phyloP scores from a whole-genome alignment of 1,284 basidiomycete species.

The Laetiporus sulphureus region DNA sequence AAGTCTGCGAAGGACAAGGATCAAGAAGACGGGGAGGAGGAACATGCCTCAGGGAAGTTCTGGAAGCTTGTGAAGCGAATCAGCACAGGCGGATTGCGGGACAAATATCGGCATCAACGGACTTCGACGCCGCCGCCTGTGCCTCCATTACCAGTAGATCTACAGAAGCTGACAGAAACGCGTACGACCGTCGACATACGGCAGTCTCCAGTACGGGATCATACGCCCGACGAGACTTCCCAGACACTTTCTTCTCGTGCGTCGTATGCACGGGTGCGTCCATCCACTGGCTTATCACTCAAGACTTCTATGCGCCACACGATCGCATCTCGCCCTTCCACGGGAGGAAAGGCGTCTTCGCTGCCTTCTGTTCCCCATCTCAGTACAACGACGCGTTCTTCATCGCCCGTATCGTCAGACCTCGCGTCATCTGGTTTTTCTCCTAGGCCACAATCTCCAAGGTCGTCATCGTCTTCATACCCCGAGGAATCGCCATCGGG shows the following conservation, averaged over 20 bases:
- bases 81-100: constrained; percentile 55
- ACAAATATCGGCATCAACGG: constrained; percentile 36
- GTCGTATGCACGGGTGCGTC: constrained; percentile 25
- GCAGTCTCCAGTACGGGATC: constrained; percentile 6
- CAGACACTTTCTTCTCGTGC: constrained; percentile 27
- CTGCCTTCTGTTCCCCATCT: constrained; percentile 23
- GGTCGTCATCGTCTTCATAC: constrained; percentile 53
- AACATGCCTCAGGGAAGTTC: constrained; percentile 36
- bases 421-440: constrained; percentile 47
- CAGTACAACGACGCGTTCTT: constrained; percentile 41
- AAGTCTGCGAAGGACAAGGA: constrained; percentile 16
- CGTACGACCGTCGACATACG: constrained; percentile 22
- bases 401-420: constrained; percentile 52
- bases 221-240: constrained; percentile 13
- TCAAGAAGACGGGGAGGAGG: constrained; percentile 25
- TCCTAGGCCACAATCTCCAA: constrained; percentile 36
- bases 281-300: constrained; percentile 12
- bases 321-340: constrained; percentile 15
- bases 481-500: constrained; percentile 38
- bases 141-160: constrained; percentile 46
- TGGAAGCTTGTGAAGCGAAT: constrained; percentile 68
- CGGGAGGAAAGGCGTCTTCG: constrained; percentile 14
- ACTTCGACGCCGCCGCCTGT: constrained; percentile 45
- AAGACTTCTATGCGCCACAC: constrained; percentile 10
- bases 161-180: constrained; percentile 11